A percentile compares a stretch with the other conserved stretches of the same genome.
Conservation (phyloP, 805 yeast species). For the Groenewaldozyma salmanticensis region DNA sequence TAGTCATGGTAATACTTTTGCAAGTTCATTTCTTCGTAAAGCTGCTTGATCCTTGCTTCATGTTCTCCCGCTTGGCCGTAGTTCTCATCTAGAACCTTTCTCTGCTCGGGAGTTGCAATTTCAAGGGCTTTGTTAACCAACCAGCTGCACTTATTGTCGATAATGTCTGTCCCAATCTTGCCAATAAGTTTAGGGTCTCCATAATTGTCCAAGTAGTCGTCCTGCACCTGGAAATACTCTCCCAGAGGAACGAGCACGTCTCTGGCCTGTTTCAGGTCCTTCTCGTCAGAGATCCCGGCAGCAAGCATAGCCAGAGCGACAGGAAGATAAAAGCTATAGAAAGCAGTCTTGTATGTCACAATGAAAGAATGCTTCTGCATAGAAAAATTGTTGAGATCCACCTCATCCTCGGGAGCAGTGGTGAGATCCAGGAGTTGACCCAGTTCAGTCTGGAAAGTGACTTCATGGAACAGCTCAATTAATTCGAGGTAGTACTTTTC, state of each 20-base stretch:
- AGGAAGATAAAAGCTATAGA: conserved; percentile 93
- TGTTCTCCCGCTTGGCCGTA: conserved; percentile 57
- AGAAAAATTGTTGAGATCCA: conserved; percentile 79
- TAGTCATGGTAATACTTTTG: conserved; percentile 64
- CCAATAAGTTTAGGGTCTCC: conserved; percentile 98
- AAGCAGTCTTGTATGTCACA: conserved; percentile 94
- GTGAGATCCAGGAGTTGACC: conserved; percentile 93
- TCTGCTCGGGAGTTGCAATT: conserved; percentile 69
- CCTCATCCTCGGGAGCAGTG: conserved; percentile 94
- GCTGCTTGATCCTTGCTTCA: conserved; percentile 61
- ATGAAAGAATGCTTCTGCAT: conserved; percentile 87
- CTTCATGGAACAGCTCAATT: conserved; percentile 91
- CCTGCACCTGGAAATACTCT: conserved; percentile 98
- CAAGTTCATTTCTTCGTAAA: conserved; percentile 66
- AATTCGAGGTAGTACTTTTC: conserved; percentile 83
- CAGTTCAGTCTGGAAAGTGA: conserved; percentile 93
- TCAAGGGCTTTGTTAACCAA: conserved; percentile 85
- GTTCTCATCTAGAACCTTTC: conserved; percentile 71
- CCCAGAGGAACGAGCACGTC: conserved; percentile 90
- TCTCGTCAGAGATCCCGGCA: conserved; percentile 63
- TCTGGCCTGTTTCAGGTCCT: conserved; percentile 77
- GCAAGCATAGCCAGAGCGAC: conserved; percentile 94
- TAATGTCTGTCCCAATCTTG: conserved; percentile 96
- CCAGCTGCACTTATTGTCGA: conserved; percentile 99
- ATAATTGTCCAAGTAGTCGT: conserved; percentile 91